These are phyloP conservation scores for Bocquillonia castaneifolia DNA, from an alignment of 441 rosid genomes.

Conservation along the genomic window DNA sequence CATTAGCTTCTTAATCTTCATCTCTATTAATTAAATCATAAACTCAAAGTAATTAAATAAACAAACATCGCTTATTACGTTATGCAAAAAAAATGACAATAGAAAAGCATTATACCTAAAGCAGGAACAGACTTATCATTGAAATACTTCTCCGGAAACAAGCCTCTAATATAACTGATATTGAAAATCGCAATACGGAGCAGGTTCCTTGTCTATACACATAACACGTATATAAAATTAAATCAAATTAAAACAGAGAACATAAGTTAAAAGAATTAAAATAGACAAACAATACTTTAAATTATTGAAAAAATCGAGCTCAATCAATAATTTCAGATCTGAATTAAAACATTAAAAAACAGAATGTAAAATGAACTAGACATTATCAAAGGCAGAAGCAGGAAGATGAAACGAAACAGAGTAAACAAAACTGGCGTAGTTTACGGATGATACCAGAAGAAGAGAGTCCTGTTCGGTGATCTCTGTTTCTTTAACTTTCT, in stretches of 20 bases:
- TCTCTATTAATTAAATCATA: constrained; percentile 42
- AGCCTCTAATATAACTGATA: constrained; percentile 91
- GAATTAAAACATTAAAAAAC: background rate
- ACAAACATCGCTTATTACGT: background rate
- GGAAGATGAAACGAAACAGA: background rate
- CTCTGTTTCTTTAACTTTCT: constrained; percentile 82
- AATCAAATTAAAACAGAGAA: background rate
- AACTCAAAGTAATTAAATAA: constrained; percentile 12
- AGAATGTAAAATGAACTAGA: background rate
- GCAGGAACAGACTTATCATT: constrained; percentile 93
- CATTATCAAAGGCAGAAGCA: background rate
- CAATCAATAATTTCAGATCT: background rate
- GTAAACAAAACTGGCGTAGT: constrained; percentile 2
- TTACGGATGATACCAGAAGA: constrained; percentile 57
- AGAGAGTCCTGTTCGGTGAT: constrained; percentile 96
- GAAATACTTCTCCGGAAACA: constrained; percentile 94
- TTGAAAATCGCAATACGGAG: constrained; percentile 94
- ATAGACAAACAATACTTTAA: background rate
- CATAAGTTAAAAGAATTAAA: background rate
- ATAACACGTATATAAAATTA: background rate
- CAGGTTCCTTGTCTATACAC: constrained; percentile 56
- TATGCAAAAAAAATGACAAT: background rate
- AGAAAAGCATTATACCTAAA: constrained; percentile 10
- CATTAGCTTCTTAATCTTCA: constrained; percentile 96
- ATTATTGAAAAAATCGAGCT: background rate